phyloP scores from a whole-genome alignment of 2,329 filamentous ascomycete species.

The Pezicula radicicola region DNA sequence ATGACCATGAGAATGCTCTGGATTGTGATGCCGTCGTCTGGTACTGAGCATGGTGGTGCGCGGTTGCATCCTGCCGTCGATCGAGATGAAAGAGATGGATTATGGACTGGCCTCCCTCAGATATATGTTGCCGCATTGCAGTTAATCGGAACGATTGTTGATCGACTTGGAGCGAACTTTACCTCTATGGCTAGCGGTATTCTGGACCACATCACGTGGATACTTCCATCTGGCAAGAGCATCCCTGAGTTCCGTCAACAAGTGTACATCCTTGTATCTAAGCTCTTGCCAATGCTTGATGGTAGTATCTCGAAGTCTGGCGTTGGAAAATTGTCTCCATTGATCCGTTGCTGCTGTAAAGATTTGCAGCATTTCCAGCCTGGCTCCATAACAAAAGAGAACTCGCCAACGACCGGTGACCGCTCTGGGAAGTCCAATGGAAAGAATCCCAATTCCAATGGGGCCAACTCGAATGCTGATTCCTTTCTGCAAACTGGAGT shows the following conservation, averaged over 20 bases:
- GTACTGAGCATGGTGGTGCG: conserved; percentile 26
- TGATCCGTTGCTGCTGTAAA: conserved; percentile 68
- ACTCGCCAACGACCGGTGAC: background rate
- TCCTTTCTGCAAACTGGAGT: conserved; percentile 57
- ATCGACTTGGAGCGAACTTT: conserved; percentile 55
- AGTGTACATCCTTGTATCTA: conserved; percentile 56
- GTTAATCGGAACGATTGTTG: conserved; percentile 54
- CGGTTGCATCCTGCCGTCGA: conserved; percentile 70
- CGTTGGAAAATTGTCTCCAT: conserved; percentile 56
- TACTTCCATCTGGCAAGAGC: conserved; percentile 59
- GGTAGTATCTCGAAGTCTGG: conserved; percentile 63
- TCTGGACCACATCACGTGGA: conserved; percentile 68
- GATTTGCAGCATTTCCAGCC: conserved; percentile 57
- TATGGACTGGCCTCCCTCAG: conserved; percentile 70
- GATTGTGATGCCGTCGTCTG: conserved; percentile 45
- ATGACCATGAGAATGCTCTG: conserved; percentile 67
- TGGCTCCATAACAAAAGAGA: conserved; percentile 26
- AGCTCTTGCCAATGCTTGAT: conserved; percentile 60
- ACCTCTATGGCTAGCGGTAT: conserved; percentile 60
- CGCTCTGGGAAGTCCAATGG: conserved; percentile 20
- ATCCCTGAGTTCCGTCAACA: conserved; percentile 53
- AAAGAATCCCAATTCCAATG: conserved; percentile 34
- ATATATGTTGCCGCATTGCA: conserved; percentile 71
- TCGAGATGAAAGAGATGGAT: conserved; percentile 76
- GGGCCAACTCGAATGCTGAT: conserved; percentile 62